Conservation (phyloP, 2,329 filamentous ascomycete species). For the Colletotrichum agaves region DNA sequence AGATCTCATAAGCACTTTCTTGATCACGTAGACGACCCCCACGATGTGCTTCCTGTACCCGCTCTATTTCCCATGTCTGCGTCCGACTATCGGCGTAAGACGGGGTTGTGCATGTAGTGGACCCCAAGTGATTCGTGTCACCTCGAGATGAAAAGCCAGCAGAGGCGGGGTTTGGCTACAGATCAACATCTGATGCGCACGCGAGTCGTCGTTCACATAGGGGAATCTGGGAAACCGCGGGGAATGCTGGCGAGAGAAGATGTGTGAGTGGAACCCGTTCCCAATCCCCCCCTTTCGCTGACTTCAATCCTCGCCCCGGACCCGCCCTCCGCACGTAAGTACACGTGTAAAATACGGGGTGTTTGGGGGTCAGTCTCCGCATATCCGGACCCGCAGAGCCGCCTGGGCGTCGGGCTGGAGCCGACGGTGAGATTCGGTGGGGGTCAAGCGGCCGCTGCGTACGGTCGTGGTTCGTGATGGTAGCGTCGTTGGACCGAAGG, state of each 20-base stretch:
- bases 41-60: background rate
- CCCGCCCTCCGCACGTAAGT: background rate
- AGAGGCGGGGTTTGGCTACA: background rate
- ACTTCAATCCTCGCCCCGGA: background rate
- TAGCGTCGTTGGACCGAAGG: background rate
- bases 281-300: background rate
- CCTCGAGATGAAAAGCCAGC: background rate
- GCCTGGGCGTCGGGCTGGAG: conserved; percentile 8
- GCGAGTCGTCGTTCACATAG: conserved; percentile 6
- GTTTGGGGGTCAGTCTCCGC: conserved; percentile 26
- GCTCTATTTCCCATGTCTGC: background rate
- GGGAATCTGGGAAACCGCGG: conserved; percentile 1
- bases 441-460: conserved; percentile 11
- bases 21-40: conserved; percentile 10
- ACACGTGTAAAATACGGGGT: background rate
- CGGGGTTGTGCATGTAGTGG: conserved; percentile 14
- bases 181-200: background rate
- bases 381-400: conserved; percentile 24
- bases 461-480: background rate
- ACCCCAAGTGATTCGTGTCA: conserved; percentile 19
- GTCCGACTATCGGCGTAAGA: conserved; percentile 14
- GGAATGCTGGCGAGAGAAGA: background rate
- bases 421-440: conserved; percentile 17
- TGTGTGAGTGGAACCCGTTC: background rate
- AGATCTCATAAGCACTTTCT: background rate